These are phyloP conservation scores for Geoglossum cookeanum DNA, from an alignment of 2,329 filamentous ascomycete genomes.

Conservation along the genomic window DNA sequence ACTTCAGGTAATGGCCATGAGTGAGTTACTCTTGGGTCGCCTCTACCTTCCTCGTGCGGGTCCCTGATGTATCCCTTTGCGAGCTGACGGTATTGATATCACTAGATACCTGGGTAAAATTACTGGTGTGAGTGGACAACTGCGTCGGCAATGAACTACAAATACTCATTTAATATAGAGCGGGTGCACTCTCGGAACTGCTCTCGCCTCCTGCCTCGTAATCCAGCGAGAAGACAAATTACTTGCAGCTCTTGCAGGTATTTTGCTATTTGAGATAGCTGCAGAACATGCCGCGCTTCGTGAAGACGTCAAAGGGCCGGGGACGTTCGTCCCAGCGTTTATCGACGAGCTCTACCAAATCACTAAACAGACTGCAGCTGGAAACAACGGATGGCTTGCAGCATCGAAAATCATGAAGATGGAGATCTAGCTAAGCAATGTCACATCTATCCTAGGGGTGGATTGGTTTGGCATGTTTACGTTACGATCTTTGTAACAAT, in stretches of 20 bases:
- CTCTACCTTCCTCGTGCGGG: slow-evolving; percentile 25
- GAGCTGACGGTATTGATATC: not conserved
- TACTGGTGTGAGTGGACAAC: slow-evolving; percentile 33
- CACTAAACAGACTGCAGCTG: slow-evolving; percentile 28
- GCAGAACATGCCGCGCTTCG: slow-evolving; percentile 45
- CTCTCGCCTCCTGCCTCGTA: slow-evolving; percentile 56
- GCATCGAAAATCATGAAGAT: slow-evolving; percentile 30
- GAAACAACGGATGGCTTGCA: slow-evolving; percentile 32
- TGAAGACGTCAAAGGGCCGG: slow-evolving; percentile 53
- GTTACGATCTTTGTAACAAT: not conserved
- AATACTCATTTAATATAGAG: slow-evolving; percentile 24
- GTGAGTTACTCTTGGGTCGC: slow-evolving; percentile 17
- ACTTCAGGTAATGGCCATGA: slow-evolving; percentile 48
- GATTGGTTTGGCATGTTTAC: no score
- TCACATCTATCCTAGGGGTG: not conserved
- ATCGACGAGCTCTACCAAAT: slow-evolving; percentile 46
- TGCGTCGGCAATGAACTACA: not conserved
- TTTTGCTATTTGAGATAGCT: slow-evolving; percentile 61
- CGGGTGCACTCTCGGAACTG: slow-evolving; percentile 72
- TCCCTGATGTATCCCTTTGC: not conserved
- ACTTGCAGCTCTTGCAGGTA: slow-evolving; percentile 50
- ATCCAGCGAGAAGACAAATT: slow-evolving; percentile 44
- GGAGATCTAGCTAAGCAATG: not conserved
- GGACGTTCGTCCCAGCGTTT: slow-evolving; percentile 71
- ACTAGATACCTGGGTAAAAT: slow-evolving; percentile 40